Base-by-base conservation (phyloP, 2,329 filamentous ascomycete genomes). In the Alternaria sp. region DNA sequence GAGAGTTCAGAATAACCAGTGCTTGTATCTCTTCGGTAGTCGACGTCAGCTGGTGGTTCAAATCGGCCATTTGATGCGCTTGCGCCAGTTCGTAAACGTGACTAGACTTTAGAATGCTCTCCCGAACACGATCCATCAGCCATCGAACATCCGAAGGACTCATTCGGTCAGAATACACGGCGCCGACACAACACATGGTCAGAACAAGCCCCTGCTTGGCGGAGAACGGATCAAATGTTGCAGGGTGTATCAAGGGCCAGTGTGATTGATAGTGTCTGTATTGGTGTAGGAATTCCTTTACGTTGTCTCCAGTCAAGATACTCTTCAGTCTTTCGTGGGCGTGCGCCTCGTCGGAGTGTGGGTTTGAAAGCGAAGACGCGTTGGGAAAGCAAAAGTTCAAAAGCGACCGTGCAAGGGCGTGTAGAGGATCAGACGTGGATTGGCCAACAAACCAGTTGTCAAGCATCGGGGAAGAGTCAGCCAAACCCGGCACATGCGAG, bases 251-350 rank as follows among this genome's bases (percentile, higher is more conserved):
- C 65, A 90, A 83, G 21, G 89, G 87, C 80, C 90, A 91, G 75
- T 93, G 90, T 60, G 86, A 84, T 74, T 91, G 87, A 75, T 88
- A 92, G 75, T 90, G 87, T 59, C 84, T 86, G 80, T 90, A 92
- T 70, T 88, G 84, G 68, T 88, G 84, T 74, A 91, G 82, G 73
- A 91, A 91, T 71, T 88, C 84, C 79, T 87, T 88, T 72, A 91
- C 82, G 74, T 90, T 90, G 67, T 89, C 85, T 59, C 86, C 83
- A 48, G 86, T 87, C 68, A 91, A 84, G 70, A 87, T 88, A 57
- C 74, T 69, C 67, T 78, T 79, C 56, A 84, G 80, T 78, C 80
- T 79, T 77, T 83, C 77, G 82, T 82, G 80, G 79, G 80, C 79
- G 82, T 83, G 80, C 81, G 70, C 64, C 40, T 78, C 75, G 44